phyloP scores from a whole-genome alignment of 2,329 filamentous ascomycete genomes.

The Fusarium solani-melongenae region DNA sequence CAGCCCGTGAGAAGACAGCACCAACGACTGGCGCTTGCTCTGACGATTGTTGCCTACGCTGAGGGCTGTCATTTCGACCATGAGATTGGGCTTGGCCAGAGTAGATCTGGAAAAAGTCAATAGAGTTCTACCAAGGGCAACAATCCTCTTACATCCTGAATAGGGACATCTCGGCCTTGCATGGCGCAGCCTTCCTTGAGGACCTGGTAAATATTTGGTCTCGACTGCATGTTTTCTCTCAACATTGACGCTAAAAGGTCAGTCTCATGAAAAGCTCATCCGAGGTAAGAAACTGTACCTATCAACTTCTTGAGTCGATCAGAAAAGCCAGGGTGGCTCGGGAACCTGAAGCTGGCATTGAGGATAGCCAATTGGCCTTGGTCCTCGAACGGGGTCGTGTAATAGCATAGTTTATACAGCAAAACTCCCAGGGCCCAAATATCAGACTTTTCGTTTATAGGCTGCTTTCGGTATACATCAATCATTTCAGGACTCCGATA shows the following conservation, averaged over 20 bases:
- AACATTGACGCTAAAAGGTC: slow-evolving; percentile 81
- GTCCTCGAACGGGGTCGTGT: slow-evolving; percentile 98
- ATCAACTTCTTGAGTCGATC: slow-evolving; percentile 91
- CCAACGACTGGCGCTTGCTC: slow-evolving; percentile 74
- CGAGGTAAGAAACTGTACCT: slow-evolving; percentile 60
- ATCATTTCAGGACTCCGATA: slow-evolving; percentile 99
- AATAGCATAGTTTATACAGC: slow-evolving; percentile 98
- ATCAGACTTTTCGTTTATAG: slow-evolving; percentile 98
- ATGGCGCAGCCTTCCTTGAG: slow-evolving; percentile 87
- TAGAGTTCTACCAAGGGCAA: background rate
- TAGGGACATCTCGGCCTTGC: slow-evolving; percentile 86
- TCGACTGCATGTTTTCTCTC: slow-evolving; percentile 78
- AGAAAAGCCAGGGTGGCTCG: slow-evolving; percentile 88
- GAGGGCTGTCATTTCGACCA: slow-evolving; percentile 61
- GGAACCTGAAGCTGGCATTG: slow-evolving; percentile 94
- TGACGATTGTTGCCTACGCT: slow-evolving; percentile 63
- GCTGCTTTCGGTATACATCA: slow-evolving; percentile 94
- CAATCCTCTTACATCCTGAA: slow-evolving; percentile 80
- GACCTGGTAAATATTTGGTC: slow-evolving; percentile 96
- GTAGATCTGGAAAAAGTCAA: slow-evolving; percentile 71
- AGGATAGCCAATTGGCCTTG: slow-evolving; percentile 97
- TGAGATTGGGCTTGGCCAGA: slow-evolving; percentile 72
- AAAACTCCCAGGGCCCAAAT: slow-evolving; percentile 97
- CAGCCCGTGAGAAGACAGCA: slow-evolving; percentile 81
- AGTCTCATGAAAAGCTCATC: slow-evolving; percentile 19